phyloP scores from a whole-genome alignment of 495 filamentous ascomycete species.

The Xylaria flabelliformis region DNA sequence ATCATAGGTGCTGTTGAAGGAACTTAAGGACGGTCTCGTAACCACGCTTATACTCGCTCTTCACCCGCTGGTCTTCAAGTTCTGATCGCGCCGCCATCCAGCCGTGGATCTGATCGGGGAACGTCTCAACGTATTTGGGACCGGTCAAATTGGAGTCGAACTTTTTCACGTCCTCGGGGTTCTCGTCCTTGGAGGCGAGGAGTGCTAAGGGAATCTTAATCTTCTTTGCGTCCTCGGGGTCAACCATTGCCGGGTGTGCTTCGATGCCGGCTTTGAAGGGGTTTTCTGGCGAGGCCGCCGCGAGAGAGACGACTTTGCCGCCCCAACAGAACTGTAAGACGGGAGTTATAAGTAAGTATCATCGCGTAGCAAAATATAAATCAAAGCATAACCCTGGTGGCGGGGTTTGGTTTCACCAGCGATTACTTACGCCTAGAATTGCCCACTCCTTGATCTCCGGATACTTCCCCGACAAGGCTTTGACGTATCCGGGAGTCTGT shows the following conservation, averaged over 20 bases:
- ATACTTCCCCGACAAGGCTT: constrained; percentile 60
- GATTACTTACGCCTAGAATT: constrained; percentile 70
- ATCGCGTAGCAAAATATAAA: neutral
- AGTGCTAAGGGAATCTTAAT: constrained; percentile 70
- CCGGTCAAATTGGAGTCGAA: constrained; percentile 72
- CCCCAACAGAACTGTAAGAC: constrained; percentile 81
- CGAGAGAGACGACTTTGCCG: constrained; percentile 69
- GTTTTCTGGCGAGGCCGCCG: constrained; percentile 64
- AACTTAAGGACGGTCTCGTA: constrained; percentile 78
- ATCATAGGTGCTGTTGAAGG: constrained; percentile 74
- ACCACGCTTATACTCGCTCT: constrained; percentile 78
- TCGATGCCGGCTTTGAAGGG: constrained; percentile 74
- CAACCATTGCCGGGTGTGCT: constrained; percentile 88
- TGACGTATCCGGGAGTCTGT: constrained; percentile 68
- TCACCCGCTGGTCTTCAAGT: constrained; percentile 69
- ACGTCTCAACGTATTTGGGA: constrained; percentile 80
- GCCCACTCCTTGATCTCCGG: constrained; percentile 76
- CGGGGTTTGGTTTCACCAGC: neutral
- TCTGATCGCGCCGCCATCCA: constrained; percentile 87
- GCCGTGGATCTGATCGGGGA: constrained; percentile 82
- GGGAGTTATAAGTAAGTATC: neutral
- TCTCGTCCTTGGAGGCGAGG: constrained; percentile 73
- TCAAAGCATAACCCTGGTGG: neutral
- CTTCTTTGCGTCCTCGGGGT: constrained; percentile 71
- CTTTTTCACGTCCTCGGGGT: constrained; percentile 67